These are phyloP conservation scores for Saccharomycopsis phalli DNA, from an alignment of 1,139 yeast species.

Conservation along the genomic window DNA sequence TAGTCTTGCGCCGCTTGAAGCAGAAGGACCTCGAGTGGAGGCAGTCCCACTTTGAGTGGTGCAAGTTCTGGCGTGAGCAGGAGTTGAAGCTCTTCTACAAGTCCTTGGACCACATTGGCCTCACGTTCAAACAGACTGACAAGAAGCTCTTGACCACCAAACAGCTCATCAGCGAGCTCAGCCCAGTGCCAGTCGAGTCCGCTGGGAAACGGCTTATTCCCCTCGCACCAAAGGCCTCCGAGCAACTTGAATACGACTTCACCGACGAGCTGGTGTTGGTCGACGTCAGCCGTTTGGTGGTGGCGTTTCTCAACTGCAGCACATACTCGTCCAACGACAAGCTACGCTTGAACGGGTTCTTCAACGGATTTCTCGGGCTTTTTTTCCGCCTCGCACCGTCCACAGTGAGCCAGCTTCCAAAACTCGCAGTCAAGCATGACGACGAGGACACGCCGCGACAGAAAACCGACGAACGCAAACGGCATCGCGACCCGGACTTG, in stretches of 20 bases:
- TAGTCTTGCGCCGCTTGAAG: slow-evolving; percentile 81
- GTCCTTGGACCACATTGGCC: slow-evolving; percentile 88
- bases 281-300: slow-evolving; percentile 65
- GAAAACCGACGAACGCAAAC: slow-evolving; percentile 29
- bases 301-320: slow-evolving; percentile 59
- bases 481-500: slow-evolving; percentile 56
- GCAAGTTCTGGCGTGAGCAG: slow-evolving; percentile 97
- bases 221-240: slow-evolving; percentile 75
- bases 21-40: slow-evolving; percentile 99
- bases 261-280: slow-evolving; percentile 58
- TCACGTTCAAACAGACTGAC: slow-evolving; percentile 94
- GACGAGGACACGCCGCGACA: background rate
- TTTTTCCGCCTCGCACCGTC: slow-evolving; percentile 48
- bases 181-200: slow-evolving; percentile 88
- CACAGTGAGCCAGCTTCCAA: slow-evolving; percentile 27
- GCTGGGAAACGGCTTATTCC: slow-evolving; percentile 68
- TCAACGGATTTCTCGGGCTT: slow-evolving; percentile 58
- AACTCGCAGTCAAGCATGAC: slow-evolving; percentile 21
- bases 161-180: slow-evolving; percentile 82
- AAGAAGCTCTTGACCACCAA: slow-evolving; percentile 85
- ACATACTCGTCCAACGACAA: slow-evolving; percentile 79
- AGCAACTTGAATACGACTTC: slow-evolving; percentile 65
- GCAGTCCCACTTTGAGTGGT: slow-evolving; percentile 97
- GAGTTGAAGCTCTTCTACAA: slow-evolving; percentile 92
- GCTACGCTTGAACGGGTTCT: slow-evolving; percentile 63